Evolutionary conservation across 164 flowering plant species (phyloP).

Genomic region (grape (Vitis vinifera)): ASM3070453v1 NC_081805.1:992501-993000

Average conservation of each 20-base stretch:
- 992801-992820: constrained; percentile 13
- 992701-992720: not conserved
- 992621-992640: constrained; percentile 7
- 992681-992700: constrained; percentile 4
- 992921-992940: not conserved
- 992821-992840: constrained; percentile 33
- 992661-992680: constrained; percentile 32
- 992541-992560: constrained; percentile 28
- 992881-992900: constrained; percentile 23
- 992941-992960: no score
- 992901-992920: not conserved
- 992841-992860: constrained; percentile 48
- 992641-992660: constrained; percentile 18
- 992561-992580: constrained; percentile 29
- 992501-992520: not conserved
- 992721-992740: not conserved
- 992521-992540: not conserved
- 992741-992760: not conserved
- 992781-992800: constrained; percentile 21
- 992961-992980: no score
- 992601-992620: constrained; percentile 9
- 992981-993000: no score
- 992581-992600: constrained; percentile 7
- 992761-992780: constrained; percentile 40
- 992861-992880: constrained; percentile 62